Conservation (phyloP, 2,329 filamentous ascomycete species). For the Lasiodiplodia theobromae region DNA sequence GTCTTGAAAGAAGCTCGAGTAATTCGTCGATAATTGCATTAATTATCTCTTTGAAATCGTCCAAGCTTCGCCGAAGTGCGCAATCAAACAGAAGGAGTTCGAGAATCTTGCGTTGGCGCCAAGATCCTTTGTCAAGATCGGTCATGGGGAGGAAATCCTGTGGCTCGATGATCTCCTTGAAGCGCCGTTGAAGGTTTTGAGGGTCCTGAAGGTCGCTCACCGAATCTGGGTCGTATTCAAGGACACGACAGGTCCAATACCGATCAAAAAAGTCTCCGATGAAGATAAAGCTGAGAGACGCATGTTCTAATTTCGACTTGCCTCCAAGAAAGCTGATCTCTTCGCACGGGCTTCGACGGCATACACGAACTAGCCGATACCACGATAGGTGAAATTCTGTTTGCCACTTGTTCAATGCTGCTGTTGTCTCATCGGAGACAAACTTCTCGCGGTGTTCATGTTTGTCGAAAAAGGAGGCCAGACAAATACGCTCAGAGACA, state of each 20-base stretch:
- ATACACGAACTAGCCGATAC: constrained; percentile 30
- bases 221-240: constrained; percentile 32
- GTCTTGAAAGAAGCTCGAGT: no score
- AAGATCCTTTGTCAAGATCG: constrained; percentile 14
- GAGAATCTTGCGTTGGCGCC: constrained; percentile 40
- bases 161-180: no score
- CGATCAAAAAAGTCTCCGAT: constrained; percentile 44
- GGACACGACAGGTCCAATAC: constrained; percentile 43
- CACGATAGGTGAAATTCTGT: constrained; percentile 43
- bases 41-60: no score
- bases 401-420: constrained; percentile 38
- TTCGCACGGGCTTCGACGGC: neutral
- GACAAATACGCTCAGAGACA: constrained; percentile 26
- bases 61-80: no score
- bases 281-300: constrained; percentile 39
- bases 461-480: constrained; percentile 36
- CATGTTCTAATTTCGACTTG: constrained; percentile 29
- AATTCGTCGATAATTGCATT: no score
- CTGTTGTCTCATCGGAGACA: constrained; percentile 38
- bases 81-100: constrained; percentile 39
- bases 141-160: no score
- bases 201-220: neutral
- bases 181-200: neutral
- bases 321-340: neutral
- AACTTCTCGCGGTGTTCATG: constrained; percentile 33